Evolutionary conservation across 768 basidiomycete species (phyloP), one percentile per base, ranked within the genome.

Genomic region (Lentinula sp.): DNA sequence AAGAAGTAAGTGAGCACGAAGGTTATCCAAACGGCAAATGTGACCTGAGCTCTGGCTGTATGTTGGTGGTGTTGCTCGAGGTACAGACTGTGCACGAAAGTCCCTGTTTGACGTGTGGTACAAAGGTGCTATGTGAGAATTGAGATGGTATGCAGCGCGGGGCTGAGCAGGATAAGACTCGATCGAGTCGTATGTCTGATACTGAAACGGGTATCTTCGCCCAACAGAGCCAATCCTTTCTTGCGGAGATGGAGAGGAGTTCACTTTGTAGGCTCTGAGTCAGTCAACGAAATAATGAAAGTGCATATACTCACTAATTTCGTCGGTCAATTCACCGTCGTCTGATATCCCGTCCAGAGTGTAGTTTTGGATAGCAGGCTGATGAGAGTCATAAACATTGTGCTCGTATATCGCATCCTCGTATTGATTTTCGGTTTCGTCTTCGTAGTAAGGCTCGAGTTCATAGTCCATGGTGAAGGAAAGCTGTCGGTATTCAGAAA

Each of bases 251-350:
- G 74, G 69, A 31, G 75, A 75, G 9, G 73, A 69, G 9, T 70
- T 72, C 65, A 61, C 70, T 72, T n/a, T 43, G 23, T 18, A 13
- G 31, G 15, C 8, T 43, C 8, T n/a, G n/a, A 21, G 42, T 45
- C 9, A 46, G 40, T 10, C 5, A n/a, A 35, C 11, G 39, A 16
- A 4, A 6, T 2, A n/a, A 51, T 35, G 31, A 37, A 23, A 21
- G 65, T 69, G 74, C 76, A 76, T 74, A 74, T 70, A 77, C 64
- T 61, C 64, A 75, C 76, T 68, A 62, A 71, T 71, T 43, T 71
- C 74, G 63, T 74, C 74, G 28, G 59, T 60, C 16, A 51, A 60
- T 15, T 60, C 59, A 18, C 49, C 59, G 16, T 60, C 61, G 54
- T 65, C 72, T 72, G 73, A 77, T 35, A 69, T 63, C 46, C 66